A percentile compares a stretch with the other conserved stretches of the same genome.
Evolutionary conservation across 495 filamentous ascomycete species (phyloP).

Genomic region (Neurospora sp.): DNA sequence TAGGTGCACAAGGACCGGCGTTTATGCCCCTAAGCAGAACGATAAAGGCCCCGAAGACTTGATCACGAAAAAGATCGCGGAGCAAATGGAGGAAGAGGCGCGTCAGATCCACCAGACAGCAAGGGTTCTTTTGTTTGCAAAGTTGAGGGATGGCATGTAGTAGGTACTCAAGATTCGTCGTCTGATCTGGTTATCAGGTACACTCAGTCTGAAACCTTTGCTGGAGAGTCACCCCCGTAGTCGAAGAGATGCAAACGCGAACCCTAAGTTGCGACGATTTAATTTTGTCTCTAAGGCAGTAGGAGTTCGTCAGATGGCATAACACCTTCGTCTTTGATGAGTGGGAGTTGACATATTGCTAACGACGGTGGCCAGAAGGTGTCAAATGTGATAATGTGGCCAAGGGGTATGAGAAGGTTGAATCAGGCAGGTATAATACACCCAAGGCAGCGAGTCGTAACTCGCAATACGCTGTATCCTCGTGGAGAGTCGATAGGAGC

Average conservation of each 20-base stretch:
- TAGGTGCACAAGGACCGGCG: too few relatives aligned
- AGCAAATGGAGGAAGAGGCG: too few relatives aligned
- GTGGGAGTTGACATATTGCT: background rate
- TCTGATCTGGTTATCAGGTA: background rate
- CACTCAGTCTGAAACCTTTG: background rate
- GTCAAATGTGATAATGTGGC: background rate
- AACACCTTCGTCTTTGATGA: background rate
- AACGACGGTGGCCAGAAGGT: background rate
- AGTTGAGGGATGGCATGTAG: background rate
- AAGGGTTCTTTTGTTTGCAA: background rate
- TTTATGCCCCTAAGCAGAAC: too few relatives aligned
- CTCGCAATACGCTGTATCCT: background rate
- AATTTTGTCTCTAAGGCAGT: background rate
- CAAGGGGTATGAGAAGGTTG: background rate
- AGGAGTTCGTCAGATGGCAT: background rate
- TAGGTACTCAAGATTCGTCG: background rate
- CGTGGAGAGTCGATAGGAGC: background rate
- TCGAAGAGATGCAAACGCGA: background rate
- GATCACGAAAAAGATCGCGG: too few relatives aligned
- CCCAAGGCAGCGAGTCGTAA: background rate
- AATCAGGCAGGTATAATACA: background rate
- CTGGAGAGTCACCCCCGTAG: background rate
- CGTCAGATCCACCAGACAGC: background rate
- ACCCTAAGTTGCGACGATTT: background rate
- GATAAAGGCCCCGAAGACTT: too few relatives aligned